Evolutionary conservation across 2,329 filamentous ascomycete genomes (phyloP), one percentile per base, ranked within the genome.

Genomic region (Didymella keratinophila): DNA sequence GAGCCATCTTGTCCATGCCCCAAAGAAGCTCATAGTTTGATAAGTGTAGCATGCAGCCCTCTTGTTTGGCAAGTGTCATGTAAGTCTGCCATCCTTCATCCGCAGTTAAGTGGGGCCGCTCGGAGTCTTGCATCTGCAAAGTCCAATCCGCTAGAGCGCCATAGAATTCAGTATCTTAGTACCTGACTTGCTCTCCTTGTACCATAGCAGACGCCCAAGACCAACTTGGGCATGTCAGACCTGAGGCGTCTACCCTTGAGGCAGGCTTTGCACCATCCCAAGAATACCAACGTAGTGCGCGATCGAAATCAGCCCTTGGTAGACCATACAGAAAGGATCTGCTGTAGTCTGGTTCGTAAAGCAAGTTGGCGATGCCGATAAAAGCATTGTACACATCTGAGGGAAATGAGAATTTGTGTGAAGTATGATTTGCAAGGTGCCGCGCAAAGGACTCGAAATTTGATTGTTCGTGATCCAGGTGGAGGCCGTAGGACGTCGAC

Each of bases 121-220:
- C 30, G n/a, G 6, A 21, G 21, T 36, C 18, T 23, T 23, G 8
- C 4, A 10, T 10, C n/a, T 36, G 14, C 25, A 20, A n/a, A 4
- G 18, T n/a, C 45, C 45, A 37, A 9, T n/a, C 7, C 14, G 30
- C 30, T 14, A 48, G 12, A 23, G n/a, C 9, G 11, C 44, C 44
- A 23, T 34, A 46, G 18, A 34, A 46, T 16, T 12, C 28, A 8
- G 44, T 46, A 7, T 34, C 28, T 16, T 34, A 28, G 16, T 46
- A 46, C 12, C 27, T 32, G 6, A 34, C 28, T 11, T 46, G 27
- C 16, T 46, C 44, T 34, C n/a, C 44, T 12, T 21, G 28, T 11
- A 34, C 44, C 44, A 46, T 46, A 21, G 44, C 44, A 34, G 44
- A 32, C 4, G 44, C 28, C 44, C 44, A 46, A 34, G 44, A 46